A percentile compares a stretch with the other conserved stretches of the same genome.
Evolutionary conservation across 495 filamentous ascomycete genomes (phyloP).

Genomic region (Neurospora sp.): DNA sequence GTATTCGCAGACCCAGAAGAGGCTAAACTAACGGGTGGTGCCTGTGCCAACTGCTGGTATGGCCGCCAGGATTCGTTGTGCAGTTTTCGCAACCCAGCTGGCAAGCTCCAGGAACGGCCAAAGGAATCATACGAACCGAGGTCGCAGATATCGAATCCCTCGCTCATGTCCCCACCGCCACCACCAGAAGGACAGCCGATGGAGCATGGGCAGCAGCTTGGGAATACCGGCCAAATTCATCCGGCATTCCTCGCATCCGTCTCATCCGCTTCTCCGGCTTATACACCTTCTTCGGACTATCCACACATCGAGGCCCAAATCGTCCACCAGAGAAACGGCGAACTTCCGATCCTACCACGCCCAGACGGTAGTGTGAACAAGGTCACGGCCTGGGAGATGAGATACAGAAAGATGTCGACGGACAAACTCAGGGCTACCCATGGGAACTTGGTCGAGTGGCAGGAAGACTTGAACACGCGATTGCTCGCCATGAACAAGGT

Average conservation of each 20-base stretch:
- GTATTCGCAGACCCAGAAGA: not conserved
- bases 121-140: not conserved
- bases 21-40: not conserved
- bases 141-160: not conserved
- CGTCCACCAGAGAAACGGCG: not conserved
- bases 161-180: not conserved
- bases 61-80: slow-evolving; percentile 9
- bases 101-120: not conserved
- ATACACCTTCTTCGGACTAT: not conserved
- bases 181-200: not conserved
- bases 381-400: slow-evolving; percentile 6
- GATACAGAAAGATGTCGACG: slow-evolving; percentile 5
- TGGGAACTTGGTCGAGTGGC: slow-evolving; percentile 6
- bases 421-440: slow-evolving; percentile 2
- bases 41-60: slow-evolving; percentile 19
- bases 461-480: slow-evolving; percentile 11
- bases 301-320: not conserved
- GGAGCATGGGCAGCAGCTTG: not conserved
- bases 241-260: not conserved
- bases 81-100: slow-evolving; percentile 2
- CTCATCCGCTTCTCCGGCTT: not conserved
- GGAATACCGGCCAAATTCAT: not conserved
- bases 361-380: not conserved
- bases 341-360: not conserved
- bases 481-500: slow-evolving; percentile 13